Conservation (phyloP, 768 basidiomycete genomes). For the Leccinum longicurvipes region DNA sequence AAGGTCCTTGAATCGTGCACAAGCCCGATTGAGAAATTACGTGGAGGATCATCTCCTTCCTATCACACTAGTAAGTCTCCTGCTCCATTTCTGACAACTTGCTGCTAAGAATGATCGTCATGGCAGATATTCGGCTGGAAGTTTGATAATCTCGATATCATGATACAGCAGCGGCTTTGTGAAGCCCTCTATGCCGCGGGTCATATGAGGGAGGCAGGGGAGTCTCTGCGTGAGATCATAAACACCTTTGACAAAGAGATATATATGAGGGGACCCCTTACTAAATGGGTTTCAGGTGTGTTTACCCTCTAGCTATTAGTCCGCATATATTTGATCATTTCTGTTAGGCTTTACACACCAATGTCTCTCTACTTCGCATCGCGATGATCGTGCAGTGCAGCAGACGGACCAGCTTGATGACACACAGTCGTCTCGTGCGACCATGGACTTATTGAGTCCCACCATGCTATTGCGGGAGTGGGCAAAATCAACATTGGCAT, state of each 20-base stretch:
- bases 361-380: no score
- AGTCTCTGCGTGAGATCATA: neutral
- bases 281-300: no score
- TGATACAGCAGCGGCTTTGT: neutral
- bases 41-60: neutral
- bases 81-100: no score
- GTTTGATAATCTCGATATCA: neutral
- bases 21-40: neutral
- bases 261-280: neutral
- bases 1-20: neutral
- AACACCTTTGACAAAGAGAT: neutral
- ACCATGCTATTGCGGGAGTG: no score
- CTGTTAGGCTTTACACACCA: no score
- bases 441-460: no score
- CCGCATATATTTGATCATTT: no score
- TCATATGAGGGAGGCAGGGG: neutral
- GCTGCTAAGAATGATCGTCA: neutral
- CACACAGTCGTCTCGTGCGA: no score
- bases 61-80: slow-evolving; percentile 1
- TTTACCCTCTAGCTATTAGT: no score
- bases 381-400: no score
- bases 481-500: no score
- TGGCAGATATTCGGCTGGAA: slow-evolving; percentile 11
- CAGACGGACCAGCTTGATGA: no score
- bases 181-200: slow-evolving; percentile 1